Conservation (phyloP, 441 rosid genomes). For the Sinapis alba region DNA sequence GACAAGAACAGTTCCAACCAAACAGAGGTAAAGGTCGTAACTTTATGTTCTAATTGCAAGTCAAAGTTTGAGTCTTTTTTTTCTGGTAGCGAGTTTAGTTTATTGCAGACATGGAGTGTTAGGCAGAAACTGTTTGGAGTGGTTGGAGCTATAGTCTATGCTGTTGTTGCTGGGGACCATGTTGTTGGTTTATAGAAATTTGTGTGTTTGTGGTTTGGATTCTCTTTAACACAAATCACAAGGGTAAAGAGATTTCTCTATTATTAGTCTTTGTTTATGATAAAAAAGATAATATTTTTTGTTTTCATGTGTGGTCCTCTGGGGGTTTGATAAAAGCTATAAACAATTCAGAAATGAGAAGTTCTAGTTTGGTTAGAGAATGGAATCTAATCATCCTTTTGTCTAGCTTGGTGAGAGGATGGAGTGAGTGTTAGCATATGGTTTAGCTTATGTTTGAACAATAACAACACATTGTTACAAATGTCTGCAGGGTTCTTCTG, state of each 20-base stretch:
- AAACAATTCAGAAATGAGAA: constrained; percentile 21
- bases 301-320: constrained; percentile 28
- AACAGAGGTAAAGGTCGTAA: constrained; percentile 37
- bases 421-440: not conserved
- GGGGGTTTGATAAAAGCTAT: constrained; percentile 9
- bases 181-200: not conserved
- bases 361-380: constrained; percentile 8
- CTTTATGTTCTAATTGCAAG: not conserved
- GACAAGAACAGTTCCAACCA: constrained; percentile 25
- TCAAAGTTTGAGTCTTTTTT: constrained; percentile 2
- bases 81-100: not conserved
- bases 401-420: not conserved
- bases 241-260: constrained; percentile 10
- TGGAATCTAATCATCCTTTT: no score
- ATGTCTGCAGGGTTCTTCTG: constrained; percentile 62
- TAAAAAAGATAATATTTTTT: constrained; percentile 1
- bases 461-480: constrained; percentile 28
- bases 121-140: constrained; percentile 29
- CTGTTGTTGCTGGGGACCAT: constrained; percentile 30
- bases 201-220: constrained; percentile 23
- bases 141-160: constrained; percentile 31
- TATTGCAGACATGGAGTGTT: not conserved
- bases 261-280: constrained; percentile 28
- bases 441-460: constrained; percentile 8
- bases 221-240: constrained; percentile 19